Base-by-base conservation (phyloP, 2,329 filamentous ascomycete genomes). In the Aspergillus sp. region DNA sequence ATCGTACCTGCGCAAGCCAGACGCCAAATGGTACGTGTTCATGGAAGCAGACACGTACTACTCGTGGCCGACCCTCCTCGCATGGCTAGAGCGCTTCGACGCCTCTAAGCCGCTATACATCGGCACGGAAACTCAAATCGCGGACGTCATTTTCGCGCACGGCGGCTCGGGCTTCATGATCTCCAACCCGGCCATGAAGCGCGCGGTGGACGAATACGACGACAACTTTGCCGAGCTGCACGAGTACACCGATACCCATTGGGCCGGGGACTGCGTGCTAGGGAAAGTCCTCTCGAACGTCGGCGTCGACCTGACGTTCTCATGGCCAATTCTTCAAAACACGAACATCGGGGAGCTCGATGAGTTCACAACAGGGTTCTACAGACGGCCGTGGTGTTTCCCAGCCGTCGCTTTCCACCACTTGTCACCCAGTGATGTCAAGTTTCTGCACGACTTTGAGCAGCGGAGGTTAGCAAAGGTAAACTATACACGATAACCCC, bases 41-140 rank as follows among this genome's bases (percentile, higher is more conserved):
- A 79, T 84, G 47, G 84, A 86, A 62, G 79, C 82, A 0, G 84
- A 87, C 65, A 85, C 83, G 0, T 86, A 83, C 62, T 68, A 85
- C 41, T 73, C 83, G 9, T 83, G 83, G 75, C 71, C 77, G 35
- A 83, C 82, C 33, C 63, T 86, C 41, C 65, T 84, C 15, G 70
- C 76, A 23, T 86, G 82, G 82, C 74, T 87, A 21, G 72, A 73
- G 17, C 72, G 77, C 21, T 79, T 82, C 60, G 79, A 86, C 65
- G 62, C 79, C 3, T 68, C 66, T 2, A 68, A 81, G 58, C 79
- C 80, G 5, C 70, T 75, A 47, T 86, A 85, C 64, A 76, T 84
- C 33, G 84, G 82, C 40, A 82, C 81, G 33, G 79, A 82, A 61
- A 82, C 81, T 62, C 76, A 78, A 67, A 81, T 82, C 56, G 79